Conservation (phyloP, 2,329 filamentous ascomycete species). For the Colletotrichum tamarilloi region DNA sequence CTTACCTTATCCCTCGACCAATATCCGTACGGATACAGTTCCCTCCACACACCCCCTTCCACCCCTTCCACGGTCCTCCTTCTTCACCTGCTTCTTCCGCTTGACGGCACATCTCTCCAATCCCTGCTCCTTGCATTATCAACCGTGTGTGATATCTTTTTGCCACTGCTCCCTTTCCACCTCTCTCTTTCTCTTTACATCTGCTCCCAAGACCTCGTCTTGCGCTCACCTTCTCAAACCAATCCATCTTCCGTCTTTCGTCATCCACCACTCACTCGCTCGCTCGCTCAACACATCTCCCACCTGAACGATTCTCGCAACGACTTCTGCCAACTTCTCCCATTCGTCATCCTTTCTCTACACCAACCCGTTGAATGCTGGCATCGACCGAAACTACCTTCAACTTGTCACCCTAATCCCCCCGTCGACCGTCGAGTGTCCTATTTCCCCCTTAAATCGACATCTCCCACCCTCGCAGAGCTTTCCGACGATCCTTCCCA, state of each 20-base stretch:
- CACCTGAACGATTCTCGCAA: slow-evolving; percentile 11
- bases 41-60: slow-evolving; percentile 14
- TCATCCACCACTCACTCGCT: neutral
- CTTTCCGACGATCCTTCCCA: neutral
- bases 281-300: neutral
- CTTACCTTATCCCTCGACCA: slow-evolving; percentile 6
- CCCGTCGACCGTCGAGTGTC: neutral
- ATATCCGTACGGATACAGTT: neutral
- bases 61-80: neutral
- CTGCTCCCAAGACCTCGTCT: neutral
- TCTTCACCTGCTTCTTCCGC: neutral
- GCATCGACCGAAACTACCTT: slow-evolving; percentile 19
- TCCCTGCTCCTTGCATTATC: slow-evolving; percentile 28
- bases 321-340: neutral
- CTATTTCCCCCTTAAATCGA: neutral
- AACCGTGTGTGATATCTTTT: slow-evolving; percentile 27
- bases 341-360: neutral
- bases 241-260: neutral
- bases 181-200: neutral
- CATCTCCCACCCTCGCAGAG: neutral
- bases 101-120: neutral
- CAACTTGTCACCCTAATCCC: slow-evolving; percentile 8
- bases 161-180: slow-evolving; percentile 20
- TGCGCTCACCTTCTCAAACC: neutral
- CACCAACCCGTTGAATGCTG: slow-evolving; percentile 28